These are phyloP conservation scores for Cardiospermum halicacabum DNA, from an alignment of 345 rosid species.

Conservation along the genomic window DNA sequence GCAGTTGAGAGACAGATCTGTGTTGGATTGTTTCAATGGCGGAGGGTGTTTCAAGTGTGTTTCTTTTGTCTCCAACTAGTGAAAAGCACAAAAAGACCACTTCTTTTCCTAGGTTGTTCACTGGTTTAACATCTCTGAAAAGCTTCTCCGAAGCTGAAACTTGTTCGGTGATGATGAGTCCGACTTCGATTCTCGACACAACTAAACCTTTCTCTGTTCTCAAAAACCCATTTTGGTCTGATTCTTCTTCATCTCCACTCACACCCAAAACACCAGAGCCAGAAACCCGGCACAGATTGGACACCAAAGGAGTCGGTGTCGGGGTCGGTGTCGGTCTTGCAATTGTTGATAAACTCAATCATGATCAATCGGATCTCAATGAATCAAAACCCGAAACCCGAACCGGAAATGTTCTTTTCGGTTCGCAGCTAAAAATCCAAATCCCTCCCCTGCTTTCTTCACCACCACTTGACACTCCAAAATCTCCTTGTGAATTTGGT, in stretches of 20 bases:
- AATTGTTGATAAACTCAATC: constrained; percentile 55
- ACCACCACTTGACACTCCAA: constrained; percentile 42
- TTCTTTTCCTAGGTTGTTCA: constrained; percentile 62
- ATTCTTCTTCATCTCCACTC: constrained; percentile 21
- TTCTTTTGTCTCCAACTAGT: constrained; percentile 26
- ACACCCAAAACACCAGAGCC: constrained; percentile 32
- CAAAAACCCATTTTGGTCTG: constrained; percentile 63
- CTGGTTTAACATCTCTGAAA: constrained; percentile 47
- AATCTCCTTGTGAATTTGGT: constrained; percentile 59
- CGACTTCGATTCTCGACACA: constrained; percentile 81
- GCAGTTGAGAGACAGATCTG: constrained; percentile 12
- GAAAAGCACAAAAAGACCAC: constrained; percentile 41
- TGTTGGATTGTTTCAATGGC: constrained; percentile 38
- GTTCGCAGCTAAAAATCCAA: constrained; percentile 79
- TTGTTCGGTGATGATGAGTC: constrained; percentile 50
- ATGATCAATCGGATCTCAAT: constrained; percentile 29
- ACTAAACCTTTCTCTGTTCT: constrained; percentile 58
- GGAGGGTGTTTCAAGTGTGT: constrained; percentile 28
- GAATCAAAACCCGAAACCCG: constrained; percentile 47
- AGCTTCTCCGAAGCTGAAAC: constrained; percentile 46
- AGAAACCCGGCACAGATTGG: constrained; percentile 47
- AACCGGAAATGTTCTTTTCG: constrained; percentile 59
- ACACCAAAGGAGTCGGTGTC: constrained; percentile 56
- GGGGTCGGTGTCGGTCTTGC: constrained; percentile 72
- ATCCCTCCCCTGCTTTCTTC: constrained; percentile 45